Evolutionary conservation across 2,329 filamentous ascomycete genomes (phyloP).

Genomic region (Calycina herbarum): DNA sequence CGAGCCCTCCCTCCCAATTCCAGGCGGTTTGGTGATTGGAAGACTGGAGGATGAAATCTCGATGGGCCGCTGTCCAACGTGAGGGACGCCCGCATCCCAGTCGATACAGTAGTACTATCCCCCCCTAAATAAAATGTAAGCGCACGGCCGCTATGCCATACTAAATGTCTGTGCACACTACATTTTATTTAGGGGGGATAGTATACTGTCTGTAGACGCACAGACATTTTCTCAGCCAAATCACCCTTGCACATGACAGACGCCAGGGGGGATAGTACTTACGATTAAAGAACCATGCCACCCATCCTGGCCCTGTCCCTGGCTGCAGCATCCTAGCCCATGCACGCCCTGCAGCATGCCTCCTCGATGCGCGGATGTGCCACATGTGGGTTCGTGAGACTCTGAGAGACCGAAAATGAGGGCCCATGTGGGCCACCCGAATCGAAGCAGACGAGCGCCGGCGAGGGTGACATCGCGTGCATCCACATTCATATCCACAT

Average conservation of each 20-base stretch:
- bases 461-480: background rate
- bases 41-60: constrained; percentile 8
- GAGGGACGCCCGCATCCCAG: background rate
- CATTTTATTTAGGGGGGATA: too few species aligned
- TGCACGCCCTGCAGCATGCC: constrained; percentile 7
- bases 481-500: background rate
- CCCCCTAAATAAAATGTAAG: too few species aligned
- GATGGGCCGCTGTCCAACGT: constrained; percentile 10
- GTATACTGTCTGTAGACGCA: too few species aligned
- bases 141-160: too few species aligned
- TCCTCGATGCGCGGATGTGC: constrained; percentile 9
- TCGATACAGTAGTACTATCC: background rate
- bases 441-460: constrained; percentile 4
- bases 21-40: background rate
- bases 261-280: background rate
- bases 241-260: too few species aligned
- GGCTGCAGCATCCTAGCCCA: background rate
- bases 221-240: too few species aligned
- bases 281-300: background rate
- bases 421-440: constrained; percentile 2
- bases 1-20: background rate
- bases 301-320: background rate
- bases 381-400: constrained; percentile 11
- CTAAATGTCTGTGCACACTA: too few species aligned
- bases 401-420: background rate